Percentiles rank a stretch among this genome's conserved stretches.
phyloP scores from a whole-genome alignment of 768 basidiomycete species.

The Cystobasidium onofrii region DNA sequence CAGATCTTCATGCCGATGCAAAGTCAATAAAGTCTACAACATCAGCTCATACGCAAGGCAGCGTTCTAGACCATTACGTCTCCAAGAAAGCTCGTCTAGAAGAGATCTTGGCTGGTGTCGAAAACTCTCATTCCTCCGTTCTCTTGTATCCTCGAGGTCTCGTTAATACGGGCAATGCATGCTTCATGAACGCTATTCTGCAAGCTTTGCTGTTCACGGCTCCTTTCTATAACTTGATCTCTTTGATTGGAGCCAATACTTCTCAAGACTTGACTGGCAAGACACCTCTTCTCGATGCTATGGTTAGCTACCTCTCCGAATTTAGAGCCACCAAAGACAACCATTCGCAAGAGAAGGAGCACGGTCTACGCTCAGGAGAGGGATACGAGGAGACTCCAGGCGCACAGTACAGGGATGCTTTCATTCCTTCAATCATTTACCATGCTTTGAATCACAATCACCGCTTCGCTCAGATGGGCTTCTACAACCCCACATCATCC shows the following conservation, averaged over 20 bases:
- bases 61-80: background rate
- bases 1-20: background rate
- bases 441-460: slow-evolving; percentile 90
- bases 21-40: background rate
- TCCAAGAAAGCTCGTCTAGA: slow-evolving; percentile 13
- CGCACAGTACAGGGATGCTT: slow-evolving; percentile 52
- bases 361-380: slow-evolving; percentile 43
- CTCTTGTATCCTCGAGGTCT: slow-evolving; percentile 66
- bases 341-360: slow-evolving; percentile 65
- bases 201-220: slow-evolving; percentile 81
- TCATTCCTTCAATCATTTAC: slow-evolving; percentile 77
- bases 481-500: slow-evolving; percentile 48
- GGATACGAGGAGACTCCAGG: background rate
- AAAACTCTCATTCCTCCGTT: slow-evolving; percentile 38
- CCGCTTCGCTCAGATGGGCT: slow-evolving; percentile 74
- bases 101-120: slow-evolving; percentile 26
- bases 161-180: slow-evolving; percentile 93
- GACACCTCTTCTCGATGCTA: slow-evolving; percentile 49
- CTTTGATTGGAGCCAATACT: slow-evolving; percentile 58
- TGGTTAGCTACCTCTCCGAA: slow-evolving; percentile 39
- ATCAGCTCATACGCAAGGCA: background rate
- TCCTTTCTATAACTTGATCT: slow-evolving; percentile 74
- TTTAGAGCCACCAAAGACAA: slow-evolving; percentile 39
- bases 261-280: slow-evolving; percentile 46
- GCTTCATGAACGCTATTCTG: slow-evolving; percentile 87